Evolutionary conservation across 2,329 filamentous ascomycete genomes (phyloP), one percentile per base, ranked within the genome.

Genomic region (Ascocoryne sarcoides): DNA sequence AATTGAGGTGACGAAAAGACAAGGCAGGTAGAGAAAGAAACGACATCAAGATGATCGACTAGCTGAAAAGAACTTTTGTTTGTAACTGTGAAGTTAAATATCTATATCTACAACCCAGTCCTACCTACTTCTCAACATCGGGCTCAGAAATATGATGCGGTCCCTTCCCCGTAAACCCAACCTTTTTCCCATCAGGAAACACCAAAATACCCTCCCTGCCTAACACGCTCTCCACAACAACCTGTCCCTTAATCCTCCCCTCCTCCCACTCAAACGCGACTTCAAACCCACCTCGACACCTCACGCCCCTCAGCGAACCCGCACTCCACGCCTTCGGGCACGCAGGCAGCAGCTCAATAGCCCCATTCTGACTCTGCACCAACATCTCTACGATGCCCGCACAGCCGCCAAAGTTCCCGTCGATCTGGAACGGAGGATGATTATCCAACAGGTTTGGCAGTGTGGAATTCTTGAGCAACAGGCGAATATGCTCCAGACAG

Each of bases 331-430:
- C 49, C 9, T 34, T 44, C 3, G 63, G 64, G 45, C 59, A 62
- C 4, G 63, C 61, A 34, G 65, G 65, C 14, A 66, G 53, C 10
- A 68, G 50, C 17, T 55, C 49, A 44, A 65, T 58, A n/a, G 53
- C 30, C 3, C 53, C 53, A 26, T 59, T 52, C 37, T 60, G 50
- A 40, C 57, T 48, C 46, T 71, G 67, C 10, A 70, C 43, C 23
- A 70, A 43, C 54, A 65, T 66, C 51, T 71, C 68, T 1, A 65
- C 46, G 10, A 71, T 64, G 2, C 65, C 69, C 3, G 65, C 65
- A n/a, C 62, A 62, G 1, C 63, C 64, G 1, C 69, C 69, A 44
- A 71, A 67, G 39, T 71, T 72, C 1, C 68, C 68, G 47, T 72
- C 68, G 16, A 70, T 69, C 45, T 71, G 68, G 45, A 71, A 70